Conservation (phyloP, 108 stramenopile genomes). For the Craspedostauros australis region DNA sequence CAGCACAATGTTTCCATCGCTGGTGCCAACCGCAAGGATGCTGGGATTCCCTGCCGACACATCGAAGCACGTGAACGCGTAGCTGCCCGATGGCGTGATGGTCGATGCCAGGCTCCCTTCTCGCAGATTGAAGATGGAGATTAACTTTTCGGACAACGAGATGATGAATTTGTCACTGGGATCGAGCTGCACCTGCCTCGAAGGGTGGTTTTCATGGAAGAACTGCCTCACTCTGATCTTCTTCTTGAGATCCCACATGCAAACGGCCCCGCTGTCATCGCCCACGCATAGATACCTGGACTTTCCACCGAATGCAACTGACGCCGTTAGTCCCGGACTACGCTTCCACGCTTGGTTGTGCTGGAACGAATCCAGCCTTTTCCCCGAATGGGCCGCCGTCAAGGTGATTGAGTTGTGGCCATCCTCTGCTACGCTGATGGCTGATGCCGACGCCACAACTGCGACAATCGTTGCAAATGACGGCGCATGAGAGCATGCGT, state of each 20-base stretch:
- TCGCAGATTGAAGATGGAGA: conserved; percentile 21
- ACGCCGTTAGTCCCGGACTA: conserved; percentile 10
- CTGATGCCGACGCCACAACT: conserved; percentile 32
- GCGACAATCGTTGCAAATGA: background rate
- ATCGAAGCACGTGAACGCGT: conserved; percentile 6
- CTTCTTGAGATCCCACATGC: conserved; percentile 44
- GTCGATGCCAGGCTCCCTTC: conserved; percentile 7
- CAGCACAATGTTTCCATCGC: conserved; percentile 21
- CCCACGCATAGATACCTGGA: conserved; percentile 30
- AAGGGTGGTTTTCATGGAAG: conserved; percentile 13
- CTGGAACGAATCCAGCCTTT: conserved; percentile 25
- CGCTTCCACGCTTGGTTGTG: conserved; percentile 18
- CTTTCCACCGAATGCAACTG: conserved; percentile 37
- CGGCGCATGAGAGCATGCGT: background rate
- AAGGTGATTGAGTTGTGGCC: conserved; percentile 25
- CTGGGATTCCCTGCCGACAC: conserved; percentile 14
- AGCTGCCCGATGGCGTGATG: background rate
- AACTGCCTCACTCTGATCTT: conserved; percentile 25
- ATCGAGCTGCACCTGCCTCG: conserved; percentile 20
- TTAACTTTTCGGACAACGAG: conserved; percentile 6
- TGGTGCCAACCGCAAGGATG: conserved; percentile 22
- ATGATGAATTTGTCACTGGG: conserved; percentile 38
- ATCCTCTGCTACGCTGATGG: conserved; percentile 11
- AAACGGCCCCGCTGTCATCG: conserved; percentile 27
- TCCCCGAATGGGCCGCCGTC: conserved; percentile 11